phyloP scores from a whole-genome alignment of 148 eudicot species.

The Chenopodium quinoa region DNA sequence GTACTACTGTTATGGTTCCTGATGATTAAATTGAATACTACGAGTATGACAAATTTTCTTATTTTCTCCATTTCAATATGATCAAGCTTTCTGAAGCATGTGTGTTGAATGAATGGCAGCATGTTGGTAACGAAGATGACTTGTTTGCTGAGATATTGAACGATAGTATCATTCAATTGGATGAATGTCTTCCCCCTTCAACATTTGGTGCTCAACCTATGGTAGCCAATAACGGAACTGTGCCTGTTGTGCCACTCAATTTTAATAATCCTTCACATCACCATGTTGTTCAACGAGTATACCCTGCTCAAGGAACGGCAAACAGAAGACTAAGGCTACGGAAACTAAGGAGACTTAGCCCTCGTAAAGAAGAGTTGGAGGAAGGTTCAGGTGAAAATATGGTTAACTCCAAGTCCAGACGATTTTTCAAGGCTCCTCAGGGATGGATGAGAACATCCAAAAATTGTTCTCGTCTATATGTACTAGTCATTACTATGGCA shows the following conservation, averaged over 20 bases:
- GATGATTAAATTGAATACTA: too few species aligned
- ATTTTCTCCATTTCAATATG: neutral
- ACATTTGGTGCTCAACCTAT: neutral
- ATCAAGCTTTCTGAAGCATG: neutral
- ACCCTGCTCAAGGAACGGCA: constrained; percentile 64
- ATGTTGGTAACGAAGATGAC: constrained; percentile 52
- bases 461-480: constrained; percentile 4
- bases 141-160: constrained; percentile 82
- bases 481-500: constrained; percentile 21
- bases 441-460: neutral
- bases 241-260: constrained; percentile 18
- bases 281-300: neutral
- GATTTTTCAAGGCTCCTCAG: neutral
- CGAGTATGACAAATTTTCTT: too few species aligned
- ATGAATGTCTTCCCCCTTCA: constrained; percentile 38
- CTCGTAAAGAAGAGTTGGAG: constrained; percentile 19
- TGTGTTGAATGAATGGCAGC: constrained; percentile 11
- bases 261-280: constrained; percentile 13
- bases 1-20: too few species aligned
- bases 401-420: neutral
- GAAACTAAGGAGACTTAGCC: constrained; percentile 17
- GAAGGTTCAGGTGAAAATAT: constrained; percentile 13
- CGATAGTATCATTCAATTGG: constrained; percentile 73
- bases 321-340: constrained; percentile 51
- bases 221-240: constrained; percentile 2